phyloP scores from a whole-genome alignment of 1,284 basidiomycete species.

The Cutaneotrichosporon sp. region DNA sequence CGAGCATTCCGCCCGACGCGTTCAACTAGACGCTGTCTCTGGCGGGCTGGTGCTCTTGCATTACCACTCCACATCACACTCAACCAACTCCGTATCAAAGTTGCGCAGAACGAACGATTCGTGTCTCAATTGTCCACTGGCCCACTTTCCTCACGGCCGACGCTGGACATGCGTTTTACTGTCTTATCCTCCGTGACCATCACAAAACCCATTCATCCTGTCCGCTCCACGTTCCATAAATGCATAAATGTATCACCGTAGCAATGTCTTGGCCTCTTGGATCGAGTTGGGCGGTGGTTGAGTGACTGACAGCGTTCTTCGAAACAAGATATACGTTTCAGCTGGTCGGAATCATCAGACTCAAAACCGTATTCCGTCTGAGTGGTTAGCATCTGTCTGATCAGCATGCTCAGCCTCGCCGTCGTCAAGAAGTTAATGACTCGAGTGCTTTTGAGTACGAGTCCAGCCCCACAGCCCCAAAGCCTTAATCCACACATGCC shows the following conservation, averaged over 20 bases:
- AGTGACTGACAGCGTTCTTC: neutral
- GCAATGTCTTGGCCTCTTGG: neutral
- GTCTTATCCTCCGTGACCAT: neutral
- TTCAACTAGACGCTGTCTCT: conserved; percentile 20
- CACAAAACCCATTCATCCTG: conserved; percentile 1
- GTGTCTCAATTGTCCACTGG: neutral
- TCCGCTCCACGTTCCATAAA: neutral
- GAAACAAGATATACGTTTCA: too few species aligned
- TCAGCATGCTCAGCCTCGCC: too few species aligned
- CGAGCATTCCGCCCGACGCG: conserved; percentile 41
- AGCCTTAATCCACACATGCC: too few species aligned
- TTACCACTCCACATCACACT: neutral
- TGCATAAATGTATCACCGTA: conserved; percentile 6
- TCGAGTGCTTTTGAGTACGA: too few species aligned
- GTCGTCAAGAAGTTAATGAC: too few species aligned
- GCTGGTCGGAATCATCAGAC: too few species aligned
- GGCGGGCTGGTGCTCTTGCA: neutral
- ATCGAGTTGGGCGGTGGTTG: neutral
- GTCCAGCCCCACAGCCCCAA: too few species aligned
- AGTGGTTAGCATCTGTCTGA: too few species aligned
- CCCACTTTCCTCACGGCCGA: neutral
- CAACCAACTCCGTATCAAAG: conserved; percentile 1
- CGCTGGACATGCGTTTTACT: neutral
- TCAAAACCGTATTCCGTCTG: too few species aligned
- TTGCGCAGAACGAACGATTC: neutral